Evolutionary conservation across 106 monocot genomes (phyloP), one percentile per base, ranked within the genome.

Genomic region (Dendrobium chrysotoxum): DNA sequence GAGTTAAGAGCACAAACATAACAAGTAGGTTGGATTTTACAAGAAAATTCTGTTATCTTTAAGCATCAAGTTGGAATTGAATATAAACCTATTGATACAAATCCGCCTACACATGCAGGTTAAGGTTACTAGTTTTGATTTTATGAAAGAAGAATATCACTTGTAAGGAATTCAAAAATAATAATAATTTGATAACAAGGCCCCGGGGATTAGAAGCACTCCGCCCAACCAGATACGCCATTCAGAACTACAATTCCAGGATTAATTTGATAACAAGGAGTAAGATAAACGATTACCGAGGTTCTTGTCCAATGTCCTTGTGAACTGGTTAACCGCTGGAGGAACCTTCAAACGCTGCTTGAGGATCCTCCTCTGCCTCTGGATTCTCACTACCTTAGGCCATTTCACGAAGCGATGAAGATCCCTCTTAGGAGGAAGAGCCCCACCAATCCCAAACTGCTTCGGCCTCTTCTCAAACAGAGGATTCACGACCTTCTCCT

Each of bases 301-400:
- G 70, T 70, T 70, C 31, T 70, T 70, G 6, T 70, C 70, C 70
- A 70, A 70, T 9, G 70, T 70, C 70, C 70, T 70, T 16, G 70
- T 30, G 70, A 70, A 70, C 70, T 70, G 91, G 78, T 91, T 91
- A 77, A 91, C 47, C 4, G 91, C 88, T 6, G 91, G 91, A 9
- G 91, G 86, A n/a, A 91, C 91, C 82, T 91, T 88, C 54, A 91
- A 75, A 45, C 91, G 57, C 82, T 91, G 91, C 84, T 91, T 88
- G 66, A 91, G 91, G 28, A 91, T 86, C 75, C 91, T 86, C 80
- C 86, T 79, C 88, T 91, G 91, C 80, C 91, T 84, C 80, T 91
- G 91, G 78, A 91, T 86, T 5, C 91, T 76, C 1, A 91, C 88
- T 8, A 88, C 86, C 82, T 91, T 88, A 12, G 91, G 91, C 90